A percentile compares a stretch with the other conserved stretches of the same genome.
phyloP scores from a whole-genome alignment of 23 red algal genomes.

The Agarophyton chilense region DNA sequence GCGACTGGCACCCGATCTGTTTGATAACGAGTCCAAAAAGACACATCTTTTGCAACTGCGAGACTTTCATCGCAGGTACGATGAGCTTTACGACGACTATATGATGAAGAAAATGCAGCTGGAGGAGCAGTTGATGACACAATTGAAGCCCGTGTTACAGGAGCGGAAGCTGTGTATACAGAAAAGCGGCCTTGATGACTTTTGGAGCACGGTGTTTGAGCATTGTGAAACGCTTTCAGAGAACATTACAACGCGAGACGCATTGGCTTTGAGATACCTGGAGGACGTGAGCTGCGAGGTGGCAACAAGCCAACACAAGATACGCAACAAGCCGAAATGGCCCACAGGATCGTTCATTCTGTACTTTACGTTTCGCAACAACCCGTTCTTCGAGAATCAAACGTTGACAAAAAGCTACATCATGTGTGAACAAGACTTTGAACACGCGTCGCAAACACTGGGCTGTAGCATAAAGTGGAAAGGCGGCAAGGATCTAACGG shows the following conservation, averaged over 20 bases:
- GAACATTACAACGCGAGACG: constrained; percentile 52
- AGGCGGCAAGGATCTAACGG: constrained; percentile 70
- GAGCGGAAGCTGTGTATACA: constrained; percentile 16
- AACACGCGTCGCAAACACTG: not conserved
- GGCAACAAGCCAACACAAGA: not conserved
- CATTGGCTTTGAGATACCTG: constrained; percentile 45
- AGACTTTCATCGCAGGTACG: constrained; percentile 49
- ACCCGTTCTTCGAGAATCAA: constrained; percentile 74
- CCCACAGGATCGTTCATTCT: constrained; percentile 53
- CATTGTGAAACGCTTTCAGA: constrained; percentile 53
- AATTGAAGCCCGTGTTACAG: constrained; percentile 32
- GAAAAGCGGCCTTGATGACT: not conserved
- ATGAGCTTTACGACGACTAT: constrained; percentile 20
- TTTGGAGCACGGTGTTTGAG: constrained; percentile 62
- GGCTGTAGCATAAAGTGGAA: constrained; percentile 70
- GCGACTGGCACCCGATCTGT: constrained; percentile 9
- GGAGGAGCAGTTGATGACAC: constrained; percentile 8
- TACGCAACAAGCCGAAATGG: not conserved
- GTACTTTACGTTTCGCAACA: constrained; percentile 48
- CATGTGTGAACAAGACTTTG: constrained; percentile 37
- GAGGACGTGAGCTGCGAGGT: constrained; percentile 47
- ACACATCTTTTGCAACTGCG: constrained; percentile 13
- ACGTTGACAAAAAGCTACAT: constrained; percentile 72
- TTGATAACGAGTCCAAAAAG: not conserved
- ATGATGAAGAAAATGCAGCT: too few relatives aligned